Conservation (phyloP, 495 filamentous ascomycete species). For the Xylaria venustula region DNA sequence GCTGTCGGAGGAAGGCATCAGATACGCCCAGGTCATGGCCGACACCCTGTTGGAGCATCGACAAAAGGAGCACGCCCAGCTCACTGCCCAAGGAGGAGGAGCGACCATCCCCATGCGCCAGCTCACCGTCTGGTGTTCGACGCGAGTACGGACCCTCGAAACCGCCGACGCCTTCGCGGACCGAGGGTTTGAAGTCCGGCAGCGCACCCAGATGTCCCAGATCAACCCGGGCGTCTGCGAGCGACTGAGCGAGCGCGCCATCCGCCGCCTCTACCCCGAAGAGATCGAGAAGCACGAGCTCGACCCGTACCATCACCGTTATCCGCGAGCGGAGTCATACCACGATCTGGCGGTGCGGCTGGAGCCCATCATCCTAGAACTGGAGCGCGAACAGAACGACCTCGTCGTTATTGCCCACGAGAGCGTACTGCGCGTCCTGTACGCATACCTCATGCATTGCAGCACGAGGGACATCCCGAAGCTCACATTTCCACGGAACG, state of each 20-base stretch:
- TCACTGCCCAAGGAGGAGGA: constrained; percentile 64
- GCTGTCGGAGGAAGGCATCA: constrained; percentile 74
- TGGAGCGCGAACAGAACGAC: constrained; percentile 96
- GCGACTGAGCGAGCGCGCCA: constrained; percentile 76
- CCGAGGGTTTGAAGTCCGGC: constrained; percentile 78
- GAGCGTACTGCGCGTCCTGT: constrained; percentile 91
- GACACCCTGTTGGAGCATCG: constrained; percentile 79
- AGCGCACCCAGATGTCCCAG: constrained; percentile 93
- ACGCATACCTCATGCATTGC: constrained; percentile 98
- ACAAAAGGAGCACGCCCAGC: constrained; percentile 70
- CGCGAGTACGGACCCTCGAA: constrained; percentile 82
- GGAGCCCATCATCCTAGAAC: constrained; percentile 97
- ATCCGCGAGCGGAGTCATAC: constrained; percentile 96
- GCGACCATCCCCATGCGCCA: constrained; percentile 68
- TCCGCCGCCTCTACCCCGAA: constrained; percentile 77
- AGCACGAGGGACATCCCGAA: constrained; percentile 93
- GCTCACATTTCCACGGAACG: constrained; percentile 90
- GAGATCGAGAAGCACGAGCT: constrained; percentile 90
- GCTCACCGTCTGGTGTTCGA: constrained; percentile 92
- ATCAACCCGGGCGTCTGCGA: constrained; percentile 96
- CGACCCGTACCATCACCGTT: constrained; percentile 96
- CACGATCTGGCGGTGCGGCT: constrained; percentile 96
- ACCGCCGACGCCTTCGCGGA: constrained; percentile 80
- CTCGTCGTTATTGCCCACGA: constrained; percentile 97
- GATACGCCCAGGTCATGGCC: constrained; percentile 87